Evolutionary conservation across 768 basidiomycete genomes (phyloP).

Genomic region (Naganishia onofrii): DNA sequence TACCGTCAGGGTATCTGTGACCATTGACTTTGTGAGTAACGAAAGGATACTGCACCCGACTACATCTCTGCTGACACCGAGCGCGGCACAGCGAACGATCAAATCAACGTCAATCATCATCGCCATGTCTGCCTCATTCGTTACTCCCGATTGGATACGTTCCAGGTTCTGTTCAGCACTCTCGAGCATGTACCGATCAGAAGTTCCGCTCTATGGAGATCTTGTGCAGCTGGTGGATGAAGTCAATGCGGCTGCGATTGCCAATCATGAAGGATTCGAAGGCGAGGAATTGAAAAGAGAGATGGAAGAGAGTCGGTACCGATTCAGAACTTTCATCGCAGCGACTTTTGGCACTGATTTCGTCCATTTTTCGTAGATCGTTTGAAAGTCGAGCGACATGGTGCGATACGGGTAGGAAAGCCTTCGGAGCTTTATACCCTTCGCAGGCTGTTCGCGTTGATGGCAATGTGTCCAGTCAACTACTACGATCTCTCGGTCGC

Average conservation of each 20-base stretch:
- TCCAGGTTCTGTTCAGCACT: conserved; percentile 37
- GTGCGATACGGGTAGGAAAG: conserved; percentile 46
- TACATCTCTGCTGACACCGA: neutral
- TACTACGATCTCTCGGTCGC: conserved; percentile 48
- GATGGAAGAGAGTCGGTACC: conserved; percentile 37
- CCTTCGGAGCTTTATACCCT: conserved; percentile 39
- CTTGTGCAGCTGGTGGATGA: conserved; percentile 44
- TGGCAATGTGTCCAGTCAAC: conserved; percentile 47
- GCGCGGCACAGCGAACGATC: neutral
- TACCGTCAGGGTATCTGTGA: too few species aligned
- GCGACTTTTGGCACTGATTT: neutral
- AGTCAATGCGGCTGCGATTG: conserved; percentile 33
- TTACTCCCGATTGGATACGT: conserved; percentile 32
- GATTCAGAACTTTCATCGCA: neutral
- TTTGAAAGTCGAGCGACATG: conserved; percentile 45
- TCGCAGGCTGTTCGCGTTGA: conserved; percentile 37
- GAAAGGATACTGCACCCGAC: too few species aligned
- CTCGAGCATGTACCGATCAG: conserved; percentile 41
- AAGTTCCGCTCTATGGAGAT: conserved; percentile 48
- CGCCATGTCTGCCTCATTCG: conserved; percentile 9
- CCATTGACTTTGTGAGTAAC: too few species aligned
- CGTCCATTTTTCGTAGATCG: conserved; percentile 31
- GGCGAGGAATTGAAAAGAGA: conserved; percentile 22
- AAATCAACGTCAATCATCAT: neutral
- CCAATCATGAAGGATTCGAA: conserved; percentile 2